Conservation (phyloP, 2,329 filamentous ascomycete genomes). For the Colletotrichum filicis region DNA sequence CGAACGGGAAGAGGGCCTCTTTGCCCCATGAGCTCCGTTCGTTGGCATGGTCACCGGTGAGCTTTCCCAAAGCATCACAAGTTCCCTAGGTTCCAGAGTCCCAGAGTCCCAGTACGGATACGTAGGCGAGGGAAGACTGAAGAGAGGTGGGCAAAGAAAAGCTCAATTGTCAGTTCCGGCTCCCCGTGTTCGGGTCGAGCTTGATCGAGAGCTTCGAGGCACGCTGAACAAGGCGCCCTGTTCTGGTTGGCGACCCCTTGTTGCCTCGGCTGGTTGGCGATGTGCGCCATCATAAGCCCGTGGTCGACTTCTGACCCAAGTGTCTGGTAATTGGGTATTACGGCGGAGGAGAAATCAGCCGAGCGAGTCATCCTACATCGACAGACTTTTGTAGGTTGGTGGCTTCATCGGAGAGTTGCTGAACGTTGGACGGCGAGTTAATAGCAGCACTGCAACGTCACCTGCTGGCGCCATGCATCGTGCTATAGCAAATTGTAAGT, state of each 20-base stretch:
- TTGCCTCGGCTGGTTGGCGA: slow-evolving; percentile 11
- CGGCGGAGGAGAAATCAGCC: not conserved
- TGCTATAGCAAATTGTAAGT: not conserved
- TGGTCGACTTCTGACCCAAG: not conserved
- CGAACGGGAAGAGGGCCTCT: slow-evolving; percentile 6
- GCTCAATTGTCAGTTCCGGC: slow-evolving; percentile 22
- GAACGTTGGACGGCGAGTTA: slow-evolving; percentile 2
- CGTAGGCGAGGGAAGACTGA: slow-evolving; percentile 16
- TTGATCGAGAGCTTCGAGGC: slow-evolving; percentile 14
- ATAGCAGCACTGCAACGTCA: not conserved
- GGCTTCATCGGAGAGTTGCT: not conserved
- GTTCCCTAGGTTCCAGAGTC: slow-evolving; percentile 11
- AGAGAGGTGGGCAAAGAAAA: not conserved
- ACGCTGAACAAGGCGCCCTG: slow-evolving; percentile 2
- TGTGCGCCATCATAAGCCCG: not conserved
- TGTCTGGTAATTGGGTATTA: slow-evolving; percentile 1
- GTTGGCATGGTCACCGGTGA: slow-evolving; percentile 31
- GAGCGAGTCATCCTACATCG: slow-evolving; percentile 1
- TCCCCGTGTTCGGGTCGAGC: slow-evolving; percentile 21
- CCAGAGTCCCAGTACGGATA: not conserved
- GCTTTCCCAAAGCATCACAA: slow-evolving; percentile 27
- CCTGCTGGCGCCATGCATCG: not conserved
- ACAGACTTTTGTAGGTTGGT: slow-evolving; percentile 1
- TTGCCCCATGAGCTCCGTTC: slow-evolving; percentile 20
- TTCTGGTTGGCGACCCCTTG: slow-evolving; percentile 7